Base-by-base conservation (phyloP, 352 stramenopile genomes). In the Phytophthora parvispora region DNA sequence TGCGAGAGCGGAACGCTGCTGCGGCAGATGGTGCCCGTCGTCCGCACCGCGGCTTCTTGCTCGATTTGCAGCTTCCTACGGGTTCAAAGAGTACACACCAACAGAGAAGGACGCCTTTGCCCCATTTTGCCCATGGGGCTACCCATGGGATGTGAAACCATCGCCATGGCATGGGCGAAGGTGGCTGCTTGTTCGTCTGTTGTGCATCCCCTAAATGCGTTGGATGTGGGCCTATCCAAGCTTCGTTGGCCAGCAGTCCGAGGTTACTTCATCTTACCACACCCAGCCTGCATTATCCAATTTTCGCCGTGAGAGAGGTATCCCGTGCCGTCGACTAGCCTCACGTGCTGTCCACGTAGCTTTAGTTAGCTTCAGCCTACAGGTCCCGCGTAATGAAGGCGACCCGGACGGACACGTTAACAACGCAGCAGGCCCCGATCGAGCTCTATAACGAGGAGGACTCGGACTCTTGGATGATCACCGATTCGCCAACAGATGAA, bases 381-480 rank as follows among this genome's bases (percentile, higher is more conserved):
- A 64, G 60, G 66, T 66, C 18, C 28, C 9, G 22, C 62, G 49
- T 29, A 20, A 76, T 73, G 69, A 73, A 76, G 50, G 22, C 63
- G 29, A 27, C 57, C n/a, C 40, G 64, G 52, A 69, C 69, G n/a
- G 63, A 76, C 43, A 69, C 57, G 16, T 36, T 73, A 47, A 69
- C 68, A 20, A 60, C 64, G 45, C 43, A 59, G 8, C 63, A 72
- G 57, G 25, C 54, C 25, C 69, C 68, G 13, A 69, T 76, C 40
- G 69, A 76, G 45, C 51, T 76, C 43, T 73, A 73, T 43, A 72
- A 36, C 40, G 51, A 18, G 10, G 36, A 71, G 13, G 69, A 73
- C 57, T 76, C 69, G 10, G 67, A 53, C 20, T 76, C 69, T 15
- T 76, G 69, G 70, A 78, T 78, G 70, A 67, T 78, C 25, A 64